A percentile compares a stretch with the other conserved stretches of the same genome.
phyloP scores from a whole-genome alignment of 192 early-diverging fungal species.

The Gigaspora rosea region DNA sequence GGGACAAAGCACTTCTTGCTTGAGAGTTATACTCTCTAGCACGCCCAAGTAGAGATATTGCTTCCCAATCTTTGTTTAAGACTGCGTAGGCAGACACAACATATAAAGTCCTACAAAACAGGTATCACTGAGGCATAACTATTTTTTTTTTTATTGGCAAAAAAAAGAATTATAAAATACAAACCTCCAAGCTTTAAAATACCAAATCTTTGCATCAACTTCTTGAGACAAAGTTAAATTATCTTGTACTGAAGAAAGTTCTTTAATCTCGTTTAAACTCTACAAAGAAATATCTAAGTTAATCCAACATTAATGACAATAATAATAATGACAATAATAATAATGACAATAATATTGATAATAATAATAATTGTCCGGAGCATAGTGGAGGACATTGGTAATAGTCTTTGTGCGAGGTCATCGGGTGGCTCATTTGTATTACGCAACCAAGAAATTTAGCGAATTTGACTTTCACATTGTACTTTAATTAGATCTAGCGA shows the following conservation, averaged over 20 bases:
- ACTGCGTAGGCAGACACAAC: conserved; percentile 57
- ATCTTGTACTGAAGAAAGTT: conserved; percentile 53
- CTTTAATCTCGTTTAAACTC: conserved; percentile 56
- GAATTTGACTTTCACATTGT: too few relatives aligned
- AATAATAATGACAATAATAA: too few relatives aligned
- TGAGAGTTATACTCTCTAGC: conserved; percentile 52
- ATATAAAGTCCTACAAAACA: conserved; percentile 41
- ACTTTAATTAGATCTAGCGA: too few relatives aligned
- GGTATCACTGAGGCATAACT: too few relatives aligned
- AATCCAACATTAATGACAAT: too few relatives aligned
- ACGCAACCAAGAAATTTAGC: too few relatives aligned
- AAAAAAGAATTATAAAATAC: not conserved
- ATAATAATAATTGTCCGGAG: too few relatives aligned
- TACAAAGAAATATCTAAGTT: conserved; percentile 23
- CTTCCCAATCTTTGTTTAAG: conserved; percentile 48
- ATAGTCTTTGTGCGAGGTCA: too few relatives aligned
- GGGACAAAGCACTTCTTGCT: conserved; percentile 47
- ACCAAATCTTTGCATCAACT: conserved; percentile 49
- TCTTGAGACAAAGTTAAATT: conserved; percentile 50
- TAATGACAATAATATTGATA: too few relatives aligned
- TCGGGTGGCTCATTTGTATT: too few relatives aligned
- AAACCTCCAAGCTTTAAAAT: conserved; percentile 63
- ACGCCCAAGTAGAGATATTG: conserved; percentile 62
- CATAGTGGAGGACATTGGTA: too few relatives aligned
- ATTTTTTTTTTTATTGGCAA: not conserved